Evolutionary conservation across 192 early-diverging fungal species (phyloP).

Genomic region (Podila clonocystis): DNA sequence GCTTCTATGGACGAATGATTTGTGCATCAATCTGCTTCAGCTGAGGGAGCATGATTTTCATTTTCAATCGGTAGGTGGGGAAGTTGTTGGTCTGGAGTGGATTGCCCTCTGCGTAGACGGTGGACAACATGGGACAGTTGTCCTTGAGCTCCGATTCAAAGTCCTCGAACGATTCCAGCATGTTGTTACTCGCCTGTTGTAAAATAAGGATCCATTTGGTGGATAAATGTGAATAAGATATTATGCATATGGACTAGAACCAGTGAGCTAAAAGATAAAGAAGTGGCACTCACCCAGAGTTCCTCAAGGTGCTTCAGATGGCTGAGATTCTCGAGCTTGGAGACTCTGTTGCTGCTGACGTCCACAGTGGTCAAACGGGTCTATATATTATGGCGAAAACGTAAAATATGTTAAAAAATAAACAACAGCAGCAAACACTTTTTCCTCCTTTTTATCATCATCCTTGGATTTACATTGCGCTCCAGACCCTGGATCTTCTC

Average conservation of each 20-base stretch:
- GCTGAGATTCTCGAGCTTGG: conserved; percentile 76
- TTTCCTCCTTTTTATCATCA: not conserved
- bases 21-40: conserved; percentile 94
- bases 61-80: conserved; percentile 86
- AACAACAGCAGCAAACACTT: not conserved
- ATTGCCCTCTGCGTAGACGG: conserved; percentile 96
- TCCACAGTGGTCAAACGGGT: conserved; percentile 82
- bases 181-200: conserved; percentile 75
- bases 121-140: conserved; percentile 69
- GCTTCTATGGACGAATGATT: conserved; percentile 43
- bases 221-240: no score
- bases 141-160: conserved; percentile 74
- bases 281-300: conserved; percentile 78
- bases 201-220: not conserved
- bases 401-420: not conserved
- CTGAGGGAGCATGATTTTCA: conserved; percentile 86
- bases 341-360: conserved; percentile 83
- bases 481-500: conserved; percentile 80
- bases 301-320: conserved; percentile 81
- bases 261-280: not conserved
- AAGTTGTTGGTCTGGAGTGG: conserved; percentile 83
- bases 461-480: conserved; percentile 62
- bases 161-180: conserved; percentile 80
- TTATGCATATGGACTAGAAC: no score
- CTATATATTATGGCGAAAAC: conserved; percentile 22